A percentile compares a stretch with the other conserved stretches of the same genome.
Conservation (phyloP, 202 grass and related monocot genomes). For the Musa balbisiana region DNA sequence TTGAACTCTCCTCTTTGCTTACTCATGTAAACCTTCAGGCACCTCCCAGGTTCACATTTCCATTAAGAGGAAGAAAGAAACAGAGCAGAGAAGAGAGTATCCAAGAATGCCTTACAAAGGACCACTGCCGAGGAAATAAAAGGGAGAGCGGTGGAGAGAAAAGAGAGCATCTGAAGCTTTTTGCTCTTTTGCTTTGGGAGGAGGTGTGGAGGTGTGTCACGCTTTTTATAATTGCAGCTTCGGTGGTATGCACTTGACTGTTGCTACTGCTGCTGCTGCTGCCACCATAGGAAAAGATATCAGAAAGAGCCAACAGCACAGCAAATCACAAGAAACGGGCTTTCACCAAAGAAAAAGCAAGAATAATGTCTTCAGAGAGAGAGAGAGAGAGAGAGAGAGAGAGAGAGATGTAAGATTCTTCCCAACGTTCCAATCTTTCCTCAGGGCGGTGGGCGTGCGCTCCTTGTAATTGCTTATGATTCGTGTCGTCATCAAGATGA, state of each 20-base stretch:
- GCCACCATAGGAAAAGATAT: neutral
- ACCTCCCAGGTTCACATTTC: too few relatives aligned
- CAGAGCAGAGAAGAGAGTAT: neutral
- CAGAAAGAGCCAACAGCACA: neutral
- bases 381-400: neutral
- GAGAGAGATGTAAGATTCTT: neutral
- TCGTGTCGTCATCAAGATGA: too few relatives aligned
- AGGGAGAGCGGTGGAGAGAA: neutral
- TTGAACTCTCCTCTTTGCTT: neutral
- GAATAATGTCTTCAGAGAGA: neutral
- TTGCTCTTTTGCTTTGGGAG: constrained; percentile 1
- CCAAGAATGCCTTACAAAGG: neutral
- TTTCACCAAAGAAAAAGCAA: neutral
- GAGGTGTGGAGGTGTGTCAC: neutral
- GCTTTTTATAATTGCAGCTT: neutral
- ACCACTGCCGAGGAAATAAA: neutral
- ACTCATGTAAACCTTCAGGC: neutral
- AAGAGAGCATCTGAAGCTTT: neutral
- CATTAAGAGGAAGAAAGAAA: neutral
- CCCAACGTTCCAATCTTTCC: neutral
- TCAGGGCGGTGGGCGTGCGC: neutral
- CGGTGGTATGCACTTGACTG: neutral
- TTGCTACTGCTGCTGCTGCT: neutral
- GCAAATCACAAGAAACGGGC: neutral
- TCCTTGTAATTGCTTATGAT: neutral